Base-by-base conservation (phyloP, 768 basidiomycete species). In the Cubamyces lactineus region DNA sequence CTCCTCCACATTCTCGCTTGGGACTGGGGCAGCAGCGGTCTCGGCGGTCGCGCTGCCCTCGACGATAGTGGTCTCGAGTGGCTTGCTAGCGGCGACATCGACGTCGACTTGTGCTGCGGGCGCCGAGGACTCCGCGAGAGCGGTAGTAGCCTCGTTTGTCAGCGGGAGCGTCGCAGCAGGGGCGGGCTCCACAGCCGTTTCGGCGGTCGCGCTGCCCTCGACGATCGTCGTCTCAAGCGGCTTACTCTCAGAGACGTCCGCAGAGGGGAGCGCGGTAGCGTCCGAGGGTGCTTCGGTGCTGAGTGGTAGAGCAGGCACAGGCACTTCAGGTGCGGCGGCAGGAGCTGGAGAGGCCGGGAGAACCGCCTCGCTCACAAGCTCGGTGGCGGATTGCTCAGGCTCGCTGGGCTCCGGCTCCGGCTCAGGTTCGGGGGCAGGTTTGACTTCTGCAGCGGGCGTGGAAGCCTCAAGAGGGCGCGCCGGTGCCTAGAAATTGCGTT, bases 251-350 rank as follows among this genome's bases (percentile, higher is more conserved):
- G 60, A 58, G 13, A 61, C 64, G 48, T 64, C 54, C 17, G 60
- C 57, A 13, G 42, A 60, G 3, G 62, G 43, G n/a, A 41, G 21
- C 15, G 43, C 19, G 2, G 23, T 48, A 2, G 57, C 7, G 1
- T 52, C 53, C 7, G 38, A n/a, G 6, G 59, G 59, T 9, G 61
- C 26, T 39, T 64, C 62, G 1, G 59, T 49, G 51, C 54, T 52
- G 5, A 69, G 57, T 16, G 67, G 66, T 9, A 71, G 63, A 15
- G 69, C 28, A 17, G 67, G 49, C 5, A 71, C 66, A 0, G 68
- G 68, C 1, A 71, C 68, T 5, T 49, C 55, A 2, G 70, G 65
- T 17, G 66, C 70, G 9, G 55, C 57, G 17, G 55, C 57, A 12
- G 56, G 47, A 13, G 30, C 43, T 19, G 52, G 41, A 19, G 58